Evolutionary conservation across 768 basidiomycete species (phyloP), one percentile per base, ranked within the genome.

Genomic region (Amanita pallidorosea): DNA sequence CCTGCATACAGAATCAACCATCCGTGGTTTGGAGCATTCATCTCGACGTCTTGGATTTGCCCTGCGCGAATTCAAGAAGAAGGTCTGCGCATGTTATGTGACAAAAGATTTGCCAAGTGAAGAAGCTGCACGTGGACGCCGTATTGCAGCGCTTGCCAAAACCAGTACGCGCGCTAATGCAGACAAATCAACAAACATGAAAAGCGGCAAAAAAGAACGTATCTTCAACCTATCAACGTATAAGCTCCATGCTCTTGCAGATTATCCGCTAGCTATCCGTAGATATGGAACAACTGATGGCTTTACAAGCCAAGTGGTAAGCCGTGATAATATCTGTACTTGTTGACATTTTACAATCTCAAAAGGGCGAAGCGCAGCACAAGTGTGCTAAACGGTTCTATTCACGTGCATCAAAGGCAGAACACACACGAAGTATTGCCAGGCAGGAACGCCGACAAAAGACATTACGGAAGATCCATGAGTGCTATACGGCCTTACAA

Each of bases 281-380:
- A 3, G n/a, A 1, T 59, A 52, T 9, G 65, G 69, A 0, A 67
- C 62, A 0, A 64, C 63, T 3, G 65, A 69, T 42, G 64, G 60
- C 2, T 68, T 61, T 42, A 62, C 62, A 0, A 68, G 63, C 0
- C 64, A 67, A 22, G 55, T 56, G 17, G 67, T 70, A 41, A 15
- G 44, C 17, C 22, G 4, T 23, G 22, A 23, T 23, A 23, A 23
- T 23, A 23, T 23, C 22, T 4, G 4, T 23, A 23, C 22, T 23
- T 23, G 22, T 23, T 23, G 22, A 23, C 4, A 25, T n/a, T n/a
- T n/a, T n/a, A 25, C 6, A 25, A 73, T 67, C 2, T n/a, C n/a
- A n/a, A n/a, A n/a, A n/a, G n/a, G n/a, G n/a, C n/a, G 70, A 74
- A 53, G 59, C 62, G 0, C 61, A 71, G 53, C 72, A 76, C 47